Percentiles rank a stretch among this genome's conserved stretches.
Evolutionary conservation across 306 rosid genomes (phyloP).

Genomic region (Quercus mongolica): DNA sequence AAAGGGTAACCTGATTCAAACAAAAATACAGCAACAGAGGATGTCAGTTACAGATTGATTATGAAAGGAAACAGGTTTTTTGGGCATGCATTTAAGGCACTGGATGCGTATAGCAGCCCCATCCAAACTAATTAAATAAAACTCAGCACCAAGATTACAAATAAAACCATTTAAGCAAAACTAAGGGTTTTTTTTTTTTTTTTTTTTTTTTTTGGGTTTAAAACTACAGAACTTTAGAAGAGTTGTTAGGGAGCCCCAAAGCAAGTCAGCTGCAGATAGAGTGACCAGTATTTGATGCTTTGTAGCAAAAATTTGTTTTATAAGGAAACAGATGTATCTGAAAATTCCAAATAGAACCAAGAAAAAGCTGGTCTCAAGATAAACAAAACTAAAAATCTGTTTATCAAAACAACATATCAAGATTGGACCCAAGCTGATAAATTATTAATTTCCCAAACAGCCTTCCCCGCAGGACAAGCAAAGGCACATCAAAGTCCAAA

Average conservation of each 20-base stretch:
- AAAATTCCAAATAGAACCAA: neutral
- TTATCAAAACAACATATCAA: neutral
- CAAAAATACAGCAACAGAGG: constrained; percentile 8
- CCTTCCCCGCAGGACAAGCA: neutral
- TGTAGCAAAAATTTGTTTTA: neutral
- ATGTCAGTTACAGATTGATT: neutral
- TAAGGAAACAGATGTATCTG: neutral
- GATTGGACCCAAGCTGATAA: neutral
- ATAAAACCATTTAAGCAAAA: neutral
- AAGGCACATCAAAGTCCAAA: neutral
- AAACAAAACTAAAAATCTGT: neutral
- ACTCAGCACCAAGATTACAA: neutral
- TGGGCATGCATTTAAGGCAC: neutral
- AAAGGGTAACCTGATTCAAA: constrained; percentile 58
- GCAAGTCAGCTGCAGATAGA: neutral
- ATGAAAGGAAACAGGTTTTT: neutral
- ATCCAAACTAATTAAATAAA: neutral
- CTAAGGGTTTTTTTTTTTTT: neutral
- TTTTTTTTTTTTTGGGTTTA: neutral
- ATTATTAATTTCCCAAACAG: neutral
- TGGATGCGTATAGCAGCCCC: neutral
- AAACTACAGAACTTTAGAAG: neutral
- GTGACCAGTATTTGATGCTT: neutral
- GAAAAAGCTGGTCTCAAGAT: neutral
- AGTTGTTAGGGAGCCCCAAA: neutral